Evolutionary conservation across 495 filamentous ascomycete genomes (phyloP).

Genomic region (Bathelium albidoporum): DNA sequence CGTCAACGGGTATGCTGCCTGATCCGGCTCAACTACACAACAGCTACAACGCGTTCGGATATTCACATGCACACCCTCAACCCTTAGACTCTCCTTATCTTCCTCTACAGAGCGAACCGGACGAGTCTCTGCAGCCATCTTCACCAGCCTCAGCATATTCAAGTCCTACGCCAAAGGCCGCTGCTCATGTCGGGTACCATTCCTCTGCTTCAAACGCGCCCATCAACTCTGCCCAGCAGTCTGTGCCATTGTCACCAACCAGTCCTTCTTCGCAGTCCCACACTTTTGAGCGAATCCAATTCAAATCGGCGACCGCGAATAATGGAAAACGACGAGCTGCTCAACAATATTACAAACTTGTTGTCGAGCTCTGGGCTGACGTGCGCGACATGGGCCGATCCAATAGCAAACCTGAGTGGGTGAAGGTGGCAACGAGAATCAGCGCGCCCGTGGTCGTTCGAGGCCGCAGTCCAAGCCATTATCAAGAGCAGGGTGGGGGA

Average conservation of each 20-base stretch:
- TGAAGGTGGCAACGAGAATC: slow-evolving; percentile 69
- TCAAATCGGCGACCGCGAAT: slow-evolving; percentile 92
- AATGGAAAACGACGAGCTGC: slow-evolving; percentile 87
- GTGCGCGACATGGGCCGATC: slow-evolving; percentile 29
- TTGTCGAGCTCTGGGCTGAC: slow-evolving; percentile 82
- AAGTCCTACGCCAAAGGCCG: background rate
- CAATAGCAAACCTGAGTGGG: slow-evolving; percentile 41
- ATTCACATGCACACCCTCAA: background rate
- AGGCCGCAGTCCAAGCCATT: slow-evolving; percentile 85
- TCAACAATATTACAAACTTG: slow-evolving; percentile 88
- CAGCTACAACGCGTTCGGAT: background rate
- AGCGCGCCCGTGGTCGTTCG: slow-evolving; percentile 88
- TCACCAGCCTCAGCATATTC: background rate
- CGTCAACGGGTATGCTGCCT: slow-evolving; percentile 4
- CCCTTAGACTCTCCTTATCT: slow-evolving; percentile 8
- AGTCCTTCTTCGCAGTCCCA: slow-evolving; percentile 9
- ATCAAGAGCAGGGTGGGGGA: slow-evolving; percentile 67
- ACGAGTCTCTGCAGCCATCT: slow-evolving; percentile 31
- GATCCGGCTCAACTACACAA: background rate
- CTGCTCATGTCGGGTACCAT: background rate
- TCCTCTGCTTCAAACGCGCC: background rate
- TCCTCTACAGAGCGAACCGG: slow-evolving; percentile 19
- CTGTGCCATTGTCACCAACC: background rate
- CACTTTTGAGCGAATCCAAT: slow-evolving; percentile 90
- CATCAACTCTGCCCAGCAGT: background rate